Evolutionary conservation across 371 early-diverging fungal species (phyloP).

Genomic region (Funneliformis caledonium): DNA sequence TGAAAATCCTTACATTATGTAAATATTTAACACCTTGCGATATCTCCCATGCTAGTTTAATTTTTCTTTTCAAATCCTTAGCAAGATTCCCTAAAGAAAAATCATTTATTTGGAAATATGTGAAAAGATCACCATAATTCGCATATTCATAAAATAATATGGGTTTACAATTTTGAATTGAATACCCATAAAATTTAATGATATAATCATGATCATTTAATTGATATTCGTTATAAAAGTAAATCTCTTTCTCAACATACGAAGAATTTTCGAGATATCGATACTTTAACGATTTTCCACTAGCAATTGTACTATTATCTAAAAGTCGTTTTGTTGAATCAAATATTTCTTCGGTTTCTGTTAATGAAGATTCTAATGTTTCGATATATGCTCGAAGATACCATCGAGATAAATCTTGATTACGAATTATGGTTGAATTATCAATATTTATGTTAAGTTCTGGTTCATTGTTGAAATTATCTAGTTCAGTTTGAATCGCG

Average conservation of each 20-base stretch:
- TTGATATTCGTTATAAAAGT: neutral
- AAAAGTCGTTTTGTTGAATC: neutral
- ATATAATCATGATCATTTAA: neutral
- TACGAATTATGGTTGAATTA: neutral
- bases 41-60: neutral
- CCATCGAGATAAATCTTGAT: neutral
- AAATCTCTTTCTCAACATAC: neutral
- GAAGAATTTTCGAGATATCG: neutral
- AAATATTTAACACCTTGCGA: neutral
- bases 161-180: neutral
- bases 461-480: neutral
- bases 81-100: neutral
- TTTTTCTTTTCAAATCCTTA: neutral
- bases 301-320: neutral
- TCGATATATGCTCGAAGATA: neutral
- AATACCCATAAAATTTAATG: neutral
- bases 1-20: neutral
- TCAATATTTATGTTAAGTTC: neutral
- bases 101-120: neutral
- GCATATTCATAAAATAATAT: neutral
- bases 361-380: neutral
- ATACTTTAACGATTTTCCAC: neutral
- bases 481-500: neutral
- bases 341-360: neutral
- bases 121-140: neutral